These are phyloP conservation scores for Arabidopsis suecica DNA, from an alignment of 345 rosid genomes.

Conservation along the genomic window DNA sequence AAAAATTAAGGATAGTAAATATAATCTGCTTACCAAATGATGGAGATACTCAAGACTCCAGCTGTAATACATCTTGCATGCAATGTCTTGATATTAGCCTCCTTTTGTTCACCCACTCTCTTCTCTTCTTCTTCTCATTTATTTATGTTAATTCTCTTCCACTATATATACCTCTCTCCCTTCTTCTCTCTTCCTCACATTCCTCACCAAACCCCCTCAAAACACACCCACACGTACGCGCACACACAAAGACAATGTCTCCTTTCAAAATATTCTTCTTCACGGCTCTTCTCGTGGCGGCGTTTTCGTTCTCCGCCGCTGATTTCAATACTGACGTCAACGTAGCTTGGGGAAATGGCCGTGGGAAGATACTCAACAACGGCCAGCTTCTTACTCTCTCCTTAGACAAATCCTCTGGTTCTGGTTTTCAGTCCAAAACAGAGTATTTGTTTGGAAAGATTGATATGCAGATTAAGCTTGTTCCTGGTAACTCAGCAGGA, in stretches of 20 bases:
- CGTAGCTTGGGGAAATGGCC: constrained; percentile 44
- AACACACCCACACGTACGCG: constrained; percentile 30
- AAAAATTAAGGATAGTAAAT: constrained; percentile 3
- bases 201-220: constrained; percentile 42
- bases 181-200: constrained; percentile 40
- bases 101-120: constrained; percentile 45
- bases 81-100: constrained; percentile 39
- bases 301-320: constrained; percentile 31
- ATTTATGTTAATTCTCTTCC: neutral
- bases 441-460: constrained; percentile 51
- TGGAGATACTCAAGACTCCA: constrained; percentile 30
- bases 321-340: constrained; percentile 39
- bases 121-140: constrained; percentile 26
- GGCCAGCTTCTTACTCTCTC: constrained; percentile 45
- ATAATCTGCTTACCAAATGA: constrained; percentile 35
- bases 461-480: constrained; percentile 55
- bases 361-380: constrained; percentile 43
- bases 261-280: constrained; percentile 32
- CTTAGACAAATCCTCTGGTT: constrained; percentile 53
- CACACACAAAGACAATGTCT: constrained; percentile 23
- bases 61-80: constrained; percentile 47
- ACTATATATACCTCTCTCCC: constrained; percentile 35
- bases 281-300: constrained; percentile 36
- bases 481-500: constrained; percentile 59
- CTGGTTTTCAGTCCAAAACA: constrained; percentile 53